phyloP scores from a whole-genome alignment of 2,329 filamentous ascomycete genomes.

The Aureobasidium sp. region DNA sequence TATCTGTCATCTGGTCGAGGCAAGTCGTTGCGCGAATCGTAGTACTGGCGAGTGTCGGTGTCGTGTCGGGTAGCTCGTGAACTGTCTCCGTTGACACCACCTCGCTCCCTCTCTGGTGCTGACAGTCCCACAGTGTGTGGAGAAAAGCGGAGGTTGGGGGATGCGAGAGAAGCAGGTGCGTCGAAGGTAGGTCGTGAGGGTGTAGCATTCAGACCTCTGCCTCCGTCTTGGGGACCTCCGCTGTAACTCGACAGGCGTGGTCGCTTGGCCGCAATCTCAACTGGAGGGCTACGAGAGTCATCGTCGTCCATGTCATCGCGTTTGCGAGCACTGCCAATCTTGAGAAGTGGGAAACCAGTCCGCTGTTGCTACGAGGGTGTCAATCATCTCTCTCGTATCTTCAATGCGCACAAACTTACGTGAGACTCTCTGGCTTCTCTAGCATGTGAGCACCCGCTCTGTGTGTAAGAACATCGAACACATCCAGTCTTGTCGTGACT shows the following conservation, averaged over 20 bases:
- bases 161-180: background rate
- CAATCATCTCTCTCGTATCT: background rate
- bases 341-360: conserved; percentile 4
- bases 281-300: background rate
- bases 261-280: conserved; percentile 4
- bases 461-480: conserved; percentile 13
- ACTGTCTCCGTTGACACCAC: background rate
- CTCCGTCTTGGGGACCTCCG: background rate
- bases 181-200: background rate
- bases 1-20: background rate
- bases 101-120: background rate
- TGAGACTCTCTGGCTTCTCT: conserved; percentile 13
- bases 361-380: conserved; percentile 5
- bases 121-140: background rate
- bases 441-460: conserved; percentile 12
- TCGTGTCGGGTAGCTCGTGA: background rate
- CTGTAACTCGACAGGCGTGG: conserved; percentile 7
- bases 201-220: background rate
- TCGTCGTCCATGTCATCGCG: conserved; percentile 11
- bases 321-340: background rate
- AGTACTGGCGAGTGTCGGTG: background rate
- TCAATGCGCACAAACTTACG: background rate
- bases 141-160: background rate
- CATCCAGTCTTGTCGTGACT: conserved; percentile 14
- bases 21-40: background rate